phyloP scores from a whole-genome alignment of 306 rosid species.

The Quercus alba region DNA sequence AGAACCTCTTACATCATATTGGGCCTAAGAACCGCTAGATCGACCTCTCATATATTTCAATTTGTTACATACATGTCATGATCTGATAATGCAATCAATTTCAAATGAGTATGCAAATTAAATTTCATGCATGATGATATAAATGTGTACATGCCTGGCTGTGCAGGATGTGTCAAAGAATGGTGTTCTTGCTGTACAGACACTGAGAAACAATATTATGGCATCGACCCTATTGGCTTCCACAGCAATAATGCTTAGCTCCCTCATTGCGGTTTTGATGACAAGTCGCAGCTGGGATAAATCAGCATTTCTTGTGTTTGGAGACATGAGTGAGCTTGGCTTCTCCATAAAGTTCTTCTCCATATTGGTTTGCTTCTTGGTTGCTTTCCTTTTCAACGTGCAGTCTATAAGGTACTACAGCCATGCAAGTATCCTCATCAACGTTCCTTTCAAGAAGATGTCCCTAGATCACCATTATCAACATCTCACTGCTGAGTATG shows the following conservation, averaged over 20 bases:
- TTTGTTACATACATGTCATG: background rate
- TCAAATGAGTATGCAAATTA: too few relatives aligned
- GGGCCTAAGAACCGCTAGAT: too few relatives aligned
- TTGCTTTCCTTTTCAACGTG: conserved; percentile 66
- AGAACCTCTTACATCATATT: too few relatives aligned
- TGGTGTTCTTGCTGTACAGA: conserved; percentile 84
- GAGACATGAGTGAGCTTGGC: conserved; percentile 42
- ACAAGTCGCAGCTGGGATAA: conserved; percentile 17
- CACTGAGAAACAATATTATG: conserved; percentile 86
- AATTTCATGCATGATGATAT: background rate
- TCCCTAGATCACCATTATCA: conserved; percentile 30
- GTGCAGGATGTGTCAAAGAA: conserved; percentile 59
- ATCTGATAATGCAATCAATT: too few relatives aligned
- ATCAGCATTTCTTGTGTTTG: conserved; percentile 22
- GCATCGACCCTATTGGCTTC: conserved; percentile 91
- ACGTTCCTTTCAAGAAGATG: conserved; percentile 64
- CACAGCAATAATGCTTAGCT: conserved; percentile 80
- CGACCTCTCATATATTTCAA: background rate
- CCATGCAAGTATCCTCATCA: conserved; percentile 84
- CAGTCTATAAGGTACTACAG: conserved; percentile 87
- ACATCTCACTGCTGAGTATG: conserved; percentile 54
- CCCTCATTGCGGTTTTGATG: conserved; percentile 76
- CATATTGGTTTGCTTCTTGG: conserved; percentile 70
- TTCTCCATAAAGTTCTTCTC: conserved; percentile 61
- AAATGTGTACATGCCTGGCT: background rate